Evolutionary conservation across 768 basidiomycete genomes (phyloP), one percentile per base, ranked within the genome.

Genomic region (Coprinopsis sp.): DNA sequence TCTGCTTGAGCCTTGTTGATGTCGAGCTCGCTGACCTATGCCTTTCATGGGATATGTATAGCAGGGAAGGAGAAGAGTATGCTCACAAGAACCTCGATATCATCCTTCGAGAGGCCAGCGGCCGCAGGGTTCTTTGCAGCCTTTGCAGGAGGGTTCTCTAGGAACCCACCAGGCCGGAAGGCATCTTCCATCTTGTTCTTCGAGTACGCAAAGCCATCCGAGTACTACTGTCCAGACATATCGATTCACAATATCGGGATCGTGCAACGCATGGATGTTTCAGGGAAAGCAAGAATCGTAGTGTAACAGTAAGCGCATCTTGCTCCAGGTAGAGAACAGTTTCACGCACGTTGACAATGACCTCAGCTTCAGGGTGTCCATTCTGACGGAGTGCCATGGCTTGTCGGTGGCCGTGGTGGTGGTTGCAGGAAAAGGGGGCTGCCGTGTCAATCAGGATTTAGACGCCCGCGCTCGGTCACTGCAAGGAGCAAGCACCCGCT

Each of bases 181-280:
- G 79, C 81, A 45, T 82, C 81, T 52, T 83, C 82, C 64, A 87
- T 68, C 58, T 78, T 80, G 42, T 71, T 68, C 59, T 85, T 87
- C 21, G 77, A 78, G 56, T 84, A 87, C 7, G 82, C 72, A 43
- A 76, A 76, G 6, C 84, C 84, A 57, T 87, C 84, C 16, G 62
- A 64, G 56, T 78, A 85, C 83, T 85, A 54, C 19, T 33, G 14
- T 10, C 19, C 42, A 27, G 13, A 25, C 33, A 37, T 37, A 43
- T 47, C 24, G 27, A 40, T 28, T 14, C 12, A 14, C 19, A 30
- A 33, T 12, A 11, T 13, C 10, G 18, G 28, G 2, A 16, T 14
- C 30, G 29, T 30, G 13, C 13, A 13, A 21, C 3, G 23, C 6
- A 25, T 33, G 33, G 44, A 40, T 39, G 16, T 12, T 27, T 23